Conservation (phyloP, 805 yeast species). For the Hanseniaspora mollemarum region DNA sequence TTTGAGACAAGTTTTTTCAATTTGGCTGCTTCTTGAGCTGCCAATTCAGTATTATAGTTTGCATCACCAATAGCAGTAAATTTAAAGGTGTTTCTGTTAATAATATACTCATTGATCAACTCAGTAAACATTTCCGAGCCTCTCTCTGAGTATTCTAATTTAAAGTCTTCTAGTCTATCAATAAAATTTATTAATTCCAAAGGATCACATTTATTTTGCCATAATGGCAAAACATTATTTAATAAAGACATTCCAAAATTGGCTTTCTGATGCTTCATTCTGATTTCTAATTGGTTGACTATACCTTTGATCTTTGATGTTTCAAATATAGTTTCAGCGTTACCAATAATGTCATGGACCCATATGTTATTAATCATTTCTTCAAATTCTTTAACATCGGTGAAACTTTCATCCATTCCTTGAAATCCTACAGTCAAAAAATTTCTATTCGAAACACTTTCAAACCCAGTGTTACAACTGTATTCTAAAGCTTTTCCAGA, state of each 20-base stretch:
- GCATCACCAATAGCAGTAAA: constrained; percentile 68
- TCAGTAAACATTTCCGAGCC: constrained; percentile 52
- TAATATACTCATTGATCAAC: constrained; percentile 43
- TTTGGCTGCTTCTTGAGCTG: constrained; percentile 46
- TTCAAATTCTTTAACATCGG: constrained; percentile 37
- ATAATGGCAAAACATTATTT: constrained; percentile 64
- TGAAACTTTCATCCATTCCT: constrained; percentile 49
- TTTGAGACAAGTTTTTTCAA: constrained; percentile 35
- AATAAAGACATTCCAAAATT: constrained; percentile 77
- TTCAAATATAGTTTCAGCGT: constrained; percentile 29
- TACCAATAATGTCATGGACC: constrained; percentile 20
- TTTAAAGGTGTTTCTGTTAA: constrained; percentile 48
- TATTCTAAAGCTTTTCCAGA: constrained; percentile 76
- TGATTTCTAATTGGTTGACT: constrained; percentile 74
- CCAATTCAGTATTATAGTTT: constrained; percentile 40
- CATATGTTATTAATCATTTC: constrained; percentile 34
- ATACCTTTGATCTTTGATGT: constrained; percentile 60
- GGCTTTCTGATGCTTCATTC: constrained; percentile 76
- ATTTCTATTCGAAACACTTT: constrained; percentile 62
- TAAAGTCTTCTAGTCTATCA: constrained; percentile 46
- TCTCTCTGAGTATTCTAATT: constrained; percentile 41
- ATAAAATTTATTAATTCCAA: constrained; percentile 57
- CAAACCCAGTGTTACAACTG: constrained; percentile 78
- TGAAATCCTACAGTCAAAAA: constrained; percentile 78
- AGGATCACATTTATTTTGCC: constrained; percentile 77